phyloP scores from a whole-genome alignment of 2,329 filamentous ascomycete species.

The Exophiala viscosa region DNA sequence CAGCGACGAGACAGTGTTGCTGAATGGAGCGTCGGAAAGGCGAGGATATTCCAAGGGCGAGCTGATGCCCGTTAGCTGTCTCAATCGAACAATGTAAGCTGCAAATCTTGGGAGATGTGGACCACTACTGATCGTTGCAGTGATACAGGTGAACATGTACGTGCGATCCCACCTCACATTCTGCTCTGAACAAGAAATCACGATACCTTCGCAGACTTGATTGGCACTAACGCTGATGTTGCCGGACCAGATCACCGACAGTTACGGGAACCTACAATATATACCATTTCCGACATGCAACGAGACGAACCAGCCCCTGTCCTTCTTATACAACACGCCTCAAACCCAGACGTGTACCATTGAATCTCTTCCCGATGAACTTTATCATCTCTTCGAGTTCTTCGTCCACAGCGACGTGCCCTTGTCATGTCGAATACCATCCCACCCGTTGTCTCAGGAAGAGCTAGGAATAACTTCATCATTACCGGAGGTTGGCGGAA shows the following conservation, averaged over 20 bases:
- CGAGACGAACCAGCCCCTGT: conserved; percentile 74
- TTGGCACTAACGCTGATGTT: conserved; percentile 4
- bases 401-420: conserved; percentile 97
- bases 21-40: conserved; percentile 5
- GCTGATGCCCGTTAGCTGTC: conserved; percentile 65
- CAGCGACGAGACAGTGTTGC: conserved; percentile 12
- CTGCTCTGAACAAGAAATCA: background rate
- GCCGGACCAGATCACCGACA: conserved; percentile 63
- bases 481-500: conserved; percentile 18
- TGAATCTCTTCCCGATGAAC: conserved; percentile 49
- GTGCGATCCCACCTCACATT: conserved; percentile 20
- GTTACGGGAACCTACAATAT: conserved; percentile 79
- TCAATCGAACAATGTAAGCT: conserved; percentile 68
- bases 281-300: conserved; percentile 86
- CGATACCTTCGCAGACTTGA: background rate
- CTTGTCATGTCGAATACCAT: conserved; percentile 82
- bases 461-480: conserved; percentile 21
- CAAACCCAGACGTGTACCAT: conserved; percentile 59
- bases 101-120: background rate
- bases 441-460: conserved; percentile 57
- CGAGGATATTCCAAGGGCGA: conserved; percentile 52
- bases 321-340: conserved; percentile 75
- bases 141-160: conserved; percentile 77
- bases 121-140: conserved; percentile 42
- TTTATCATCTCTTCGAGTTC: conserved; percentile 65